Evolutionary conservation across 2,329 filamentous ascomycete genomes (phyloP), one percentile per base, ranked within the genome.

Genomic region (Colletotrichum costaricense): DNA sequence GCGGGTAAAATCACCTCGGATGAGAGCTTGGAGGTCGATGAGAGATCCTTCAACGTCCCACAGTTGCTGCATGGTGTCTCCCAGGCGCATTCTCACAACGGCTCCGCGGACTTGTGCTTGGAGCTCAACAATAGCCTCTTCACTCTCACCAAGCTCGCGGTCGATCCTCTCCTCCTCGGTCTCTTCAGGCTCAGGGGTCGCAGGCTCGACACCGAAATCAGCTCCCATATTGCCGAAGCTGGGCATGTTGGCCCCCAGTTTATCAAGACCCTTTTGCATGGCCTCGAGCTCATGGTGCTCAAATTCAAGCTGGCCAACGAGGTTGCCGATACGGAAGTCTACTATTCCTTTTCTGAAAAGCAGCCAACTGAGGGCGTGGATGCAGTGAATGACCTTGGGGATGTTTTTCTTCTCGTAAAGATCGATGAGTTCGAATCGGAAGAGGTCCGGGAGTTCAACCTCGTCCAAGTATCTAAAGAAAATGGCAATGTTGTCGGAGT

Each of bases 401-500:
- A 98, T 97, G 79, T 99, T 99, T 85, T 99, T 99, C 87, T 98
- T 99, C 84, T 99, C 97, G 85, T 99, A 99, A 14, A 99, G 86
- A 83, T 99, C 97, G 76, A 98, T 97, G 58, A 98, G 88, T 82
- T 99, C 97, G 82, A 99, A 99, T 70, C 96, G 92, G 82, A 99
- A 99, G 22, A 99, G 89, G 78, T 99, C 97, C 1, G 97, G 97
- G 3, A 99, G 86, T 79, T 98, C 94, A 9, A 98, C 92, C 74
- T 98, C 94, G 75, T 96, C 94, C 1, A 99, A 88, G 76, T 97
- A 98, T 71, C 94, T 92, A 84, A 98, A 98, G 85, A 99, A 99
- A 62, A 97, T 90, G 56, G 95, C 96, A 76, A 98, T 98, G 77
- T 99, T 99, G 88, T 99, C 97, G 1, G 96, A 98, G 82, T 99